Evolutionary conservation across 768 basidiomycete species (phyloP), one percentile per base, ranked within the genome.

Genomic region (Leccinellum rugosiceps): DNA sequence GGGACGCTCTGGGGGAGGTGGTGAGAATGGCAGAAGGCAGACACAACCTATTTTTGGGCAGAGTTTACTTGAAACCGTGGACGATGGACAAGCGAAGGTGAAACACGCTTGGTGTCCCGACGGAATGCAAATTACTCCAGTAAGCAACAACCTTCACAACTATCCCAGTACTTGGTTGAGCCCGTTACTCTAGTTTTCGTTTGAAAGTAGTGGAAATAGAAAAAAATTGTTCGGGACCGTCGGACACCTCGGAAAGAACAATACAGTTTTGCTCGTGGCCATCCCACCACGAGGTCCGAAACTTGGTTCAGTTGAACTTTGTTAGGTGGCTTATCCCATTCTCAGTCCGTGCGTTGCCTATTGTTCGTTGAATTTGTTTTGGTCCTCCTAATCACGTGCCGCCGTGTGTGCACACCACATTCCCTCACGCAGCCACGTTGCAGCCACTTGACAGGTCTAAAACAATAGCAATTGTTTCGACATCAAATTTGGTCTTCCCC

Each of bases 21-120:
- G 75, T 84, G 41, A 75, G 73, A 55, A 77, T 88, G 78, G 85
- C 84, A 21, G 86, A 88, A 65, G 83, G 78, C 13, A 76, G 78
- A 63, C 75, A 80, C 48, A 66, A 68, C 19, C 52, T 88, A 50
- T 77, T 73, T 5, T 69, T 87, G 53, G 86, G 85, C 35, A 78
- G 81, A 64, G 66, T 81, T 50, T 35, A 55, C 23, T 32, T 74
- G 58, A 64, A 64, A 56, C 67, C 63, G 0, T 72, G 72, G 71
- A 58, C 57, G 13, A 13, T 53, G 23, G 66, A 61, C 28, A 61
- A 50, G 46, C 52, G 47, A 50, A 30, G 23, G 31, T 55, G 48
- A 43, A 43, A 5, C 41, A 43, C 41, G 5, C 41, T 19, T 11
- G n/a, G 30, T 26, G 17, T 23, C n/a, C 45, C 31, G 43, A 19